phyloP scores from a whole-genome alignment of 306 rosid species.

The Pachyrhizus erosus region DNA sequence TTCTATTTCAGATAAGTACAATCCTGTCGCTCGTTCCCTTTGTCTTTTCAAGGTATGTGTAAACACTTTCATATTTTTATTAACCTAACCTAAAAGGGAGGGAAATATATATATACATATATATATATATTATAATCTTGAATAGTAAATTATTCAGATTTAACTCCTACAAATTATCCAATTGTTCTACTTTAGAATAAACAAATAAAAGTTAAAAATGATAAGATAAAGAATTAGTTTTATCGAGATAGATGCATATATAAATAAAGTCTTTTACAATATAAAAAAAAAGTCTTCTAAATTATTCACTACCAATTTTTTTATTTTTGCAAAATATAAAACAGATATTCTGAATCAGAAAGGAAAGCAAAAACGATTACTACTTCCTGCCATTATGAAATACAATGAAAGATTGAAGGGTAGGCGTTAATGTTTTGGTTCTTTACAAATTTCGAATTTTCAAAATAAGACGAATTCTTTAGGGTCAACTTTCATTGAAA shows the following conservation, averaged over 20 bases:
- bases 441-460: not conserved
- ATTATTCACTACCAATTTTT: not conserved
- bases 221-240: not conserved
- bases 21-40: not conserved
- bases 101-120: too few species aligned
- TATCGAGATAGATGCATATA: not conserved
- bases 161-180: too few species aligned
- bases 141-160: not conserved
- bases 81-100: not conserved
- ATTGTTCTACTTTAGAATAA: not conserved
- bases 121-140: not conserved
- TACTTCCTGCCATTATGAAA: not conserved
- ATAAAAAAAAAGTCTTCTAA: too few species aligned
- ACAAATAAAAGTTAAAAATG: not conserved
- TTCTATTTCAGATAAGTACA: conserved; percentile 3
- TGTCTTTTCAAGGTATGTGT: not conserved
- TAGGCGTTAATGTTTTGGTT: not conserved
- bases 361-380: not conserved
- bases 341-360: not conserved
- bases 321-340: not conserved
- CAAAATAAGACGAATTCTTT: not conserved
- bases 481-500: not conserved
- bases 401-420: not conserved
- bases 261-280: too few species aligned
- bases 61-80: not conserved